These are phyloP conservation scores for Gossypium schwendimanii DNA, from an alignment of 441 rosid species.

Conservation along the genomic window DNA sequence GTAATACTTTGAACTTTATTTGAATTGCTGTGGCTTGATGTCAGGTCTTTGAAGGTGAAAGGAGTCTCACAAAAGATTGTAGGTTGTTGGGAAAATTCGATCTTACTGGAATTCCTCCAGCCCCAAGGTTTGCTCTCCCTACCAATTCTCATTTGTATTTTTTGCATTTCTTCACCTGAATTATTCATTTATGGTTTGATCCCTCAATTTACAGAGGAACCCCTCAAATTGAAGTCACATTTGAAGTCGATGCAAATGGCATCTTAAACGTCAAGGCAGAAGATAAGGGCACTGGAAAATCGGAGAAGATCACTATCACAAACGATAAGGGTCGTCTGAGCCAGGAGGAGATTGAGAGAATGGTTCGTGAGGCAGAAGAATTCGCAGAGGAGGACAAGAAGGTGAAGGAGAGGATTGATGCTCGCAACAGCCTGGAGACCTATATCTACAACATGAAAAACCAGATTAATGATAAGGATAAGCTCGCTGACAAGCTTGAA, in stretches of 20 bases:
- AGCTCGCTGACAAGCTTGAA: slow-evolving; percentile 92
- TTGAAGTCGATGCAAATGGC: slow-evolving; percentile 94
- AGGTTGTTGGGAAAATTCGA: slow-evolving; percentile 88
- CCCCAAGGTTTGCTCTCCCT: slow-evolving; percentile 53
- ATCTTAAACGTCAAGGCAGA: slow-evolving; percentile 88
- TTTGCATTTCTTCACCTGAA: neutral
- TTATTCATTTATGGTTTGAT: neutral
- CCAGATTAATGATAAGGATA: slow-evolving; percentile 88
- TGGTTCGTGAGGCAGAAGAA: slow-evolving; percentile 95
- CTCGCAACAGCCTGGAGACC: slow-evolving; percentile 79
- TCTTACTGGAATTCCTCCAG: slow-evolving; percentile 71
- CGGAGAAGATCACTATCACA: slow-evolving; percentile 96
- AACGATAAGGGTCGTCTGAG: slow-evolving; percentile 93
- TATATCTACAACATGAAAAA: slow-evolving; percentile 92
- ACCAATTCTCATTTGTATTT: neutral
- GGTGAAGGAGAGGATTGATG: slow-evolving; percentile 84
- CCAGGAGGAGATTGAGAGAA: slow-evolving; percentile 92
- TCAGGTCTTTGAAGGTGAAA: slow-evolving; percentile 95
- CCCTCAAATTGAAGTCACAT: slow-evolving; percentile 94
- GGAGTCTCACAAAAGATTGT: slow-evolving; percentile 95
- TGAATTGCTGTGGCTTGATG: neutral
- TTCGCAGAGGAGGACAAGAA: slow-evolving; percentile 97
- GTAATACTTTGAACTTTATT: neutral
- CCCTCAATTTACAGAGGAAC: slow-evolving; percentile 56
- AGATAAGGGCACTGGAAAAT: slow-evolving; percentile 83